These are phyloP conservation scores for Aureobasidium sp. DNA, from an alignment of 2,329 filamentous ascomycete species.

Conservation along the genomic window DNA sequence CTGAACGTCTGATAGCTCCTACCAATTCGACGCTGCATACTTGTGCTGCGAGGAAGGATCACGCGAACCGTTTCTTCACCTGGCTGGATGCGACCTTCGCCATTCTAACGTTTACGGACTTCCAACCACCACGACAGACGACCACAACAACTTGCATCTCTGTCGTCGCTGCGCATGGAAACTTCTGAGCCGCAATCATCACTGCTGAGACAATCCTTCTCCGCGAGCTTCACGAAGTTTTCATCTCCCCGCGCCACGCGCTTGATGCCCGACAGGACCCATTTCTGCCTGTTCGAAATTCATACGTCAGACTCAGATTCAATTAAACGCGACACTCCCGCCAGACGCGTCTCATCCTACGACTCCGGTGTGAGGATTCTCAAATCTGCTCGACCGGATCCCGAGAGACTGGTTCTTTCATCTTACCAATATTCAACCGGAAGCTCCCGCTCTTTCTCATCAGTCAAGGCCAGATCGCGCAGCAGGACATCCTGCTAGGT, in stretches of 20 bases:
- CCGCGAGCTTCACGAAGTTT: not conserved
- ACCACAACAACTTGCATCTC: not conserved
- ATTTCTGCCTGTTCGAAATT: conserved; percentile 3
- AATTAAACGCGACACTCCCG: conserved; percentile 13
- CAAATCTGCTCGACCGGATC: not conserved
- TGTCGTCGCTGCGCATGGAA: conserved; percentile 12
- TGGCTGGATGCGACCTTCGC: conserved; percentile 15
- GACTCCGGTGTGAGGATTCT: not conserved
- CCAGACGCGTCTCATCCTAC: conserved; percentile 2
- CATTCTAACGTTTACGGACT: conserved; percentile 12
- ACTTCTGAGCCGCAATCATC: conserved; percentile 8
- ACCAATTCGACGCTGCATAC: conserved; percentile 10
- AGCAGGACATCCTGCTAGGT: not conserved
- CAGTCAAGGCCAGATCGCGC: not conserved
- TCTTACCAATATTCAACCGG: not conserved
- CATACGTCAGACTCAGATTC: conserved; percentile 12
- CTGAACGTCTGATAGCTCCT: conserved; percentile 17
- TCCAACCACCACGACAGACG: conserved; percentile 9
- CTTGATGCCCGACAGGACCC: conserved; percentile 4
- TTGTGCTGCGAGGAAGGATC: conserved; percentile 8
- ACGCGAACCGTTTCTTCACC: conserved; percentile 12
- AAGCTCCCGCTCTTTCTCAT: not conserved
- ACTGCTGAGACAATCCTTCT: not conserved
- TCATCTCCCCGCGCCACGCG: conserved; percentile 1
- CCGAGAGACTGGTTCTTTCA: not conserved